These are phyloP conservation scores for Bacidia rubella DNA, from an alignment of 495 filamentous ascomycete genomes.

Conservation along the genomic window DNA sequence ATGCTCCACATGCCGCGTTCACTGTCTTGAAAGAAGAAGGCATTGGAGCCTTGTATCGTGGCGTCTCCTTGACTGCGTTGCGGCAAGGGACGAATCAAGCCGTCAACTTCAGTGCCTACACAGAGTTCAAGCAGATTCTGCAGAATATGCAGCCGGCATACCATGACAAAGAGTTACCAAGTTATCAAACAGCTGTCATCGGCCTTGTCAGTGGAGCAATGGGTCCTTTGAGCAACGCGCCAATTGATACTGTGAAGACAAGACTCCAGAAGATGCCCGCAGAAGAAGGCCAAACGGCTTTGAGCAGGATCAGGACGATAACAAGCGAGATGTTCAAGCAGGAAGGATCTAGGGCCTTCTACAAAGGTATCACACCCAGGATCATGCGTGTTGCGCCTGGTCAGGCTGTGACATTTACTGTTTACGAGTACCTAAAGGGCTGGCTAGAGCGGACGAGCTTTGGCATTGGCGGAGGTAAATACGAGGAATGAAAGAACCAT, in stretches of 20 bases:
- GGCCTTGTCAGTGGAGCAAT: constrained; percentile 88
- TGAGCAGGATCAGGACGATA: constrained; percentile 64
- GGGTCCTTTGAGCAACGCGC: constrained; percentile 89
- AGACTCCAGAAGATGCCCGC: constrained; percentile 82
- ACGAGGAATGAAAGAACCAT: constrained; percentile 52
- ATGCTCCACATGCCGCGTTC: constrained; percentile 89
- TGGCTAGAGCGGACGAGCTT: constrained; percentile 62
- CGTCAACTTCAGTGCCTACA: constrained; percentile 97
- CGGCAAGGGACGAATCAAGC: constrained; percentile 96
- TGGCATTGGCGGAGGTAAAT: constrained; percentile 49
- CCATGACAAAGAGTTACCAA: constrained; percentile 48
- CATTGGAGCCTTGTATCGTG: constrained; percentile 72
- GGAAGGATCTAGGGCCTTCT: constrained; percentile 88
- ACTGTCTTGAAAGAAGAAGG: constrained; percentile 89
- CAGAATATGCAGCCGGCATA: constrained; percentile 53
- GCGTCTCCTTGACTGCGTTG: constrained; percentile 83
- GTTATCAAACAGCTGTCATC: constrained; percentile 81
- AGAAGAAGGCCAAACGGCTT: constrained; percentile 62
- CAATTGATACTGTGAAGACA: constrained; percentile 99
- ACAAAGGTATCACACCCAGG: constrained; percentile 95
- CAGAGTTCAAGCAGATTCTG: constrained; percentile 71
- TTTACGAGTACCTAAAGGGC: constrained; percentile 84
- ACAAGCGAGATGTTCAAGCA: constrained; percentile 91
- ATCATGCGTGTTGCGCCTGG: constrained; percentile 96
- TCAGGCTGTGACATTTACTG: constrained; percentile 95